Evolutionary conservation across 176 grass and related monocot genomes (phyloP), one percentile per base, ranked within the genome.

Genomic region (Aegilops bicornis): DNA sequence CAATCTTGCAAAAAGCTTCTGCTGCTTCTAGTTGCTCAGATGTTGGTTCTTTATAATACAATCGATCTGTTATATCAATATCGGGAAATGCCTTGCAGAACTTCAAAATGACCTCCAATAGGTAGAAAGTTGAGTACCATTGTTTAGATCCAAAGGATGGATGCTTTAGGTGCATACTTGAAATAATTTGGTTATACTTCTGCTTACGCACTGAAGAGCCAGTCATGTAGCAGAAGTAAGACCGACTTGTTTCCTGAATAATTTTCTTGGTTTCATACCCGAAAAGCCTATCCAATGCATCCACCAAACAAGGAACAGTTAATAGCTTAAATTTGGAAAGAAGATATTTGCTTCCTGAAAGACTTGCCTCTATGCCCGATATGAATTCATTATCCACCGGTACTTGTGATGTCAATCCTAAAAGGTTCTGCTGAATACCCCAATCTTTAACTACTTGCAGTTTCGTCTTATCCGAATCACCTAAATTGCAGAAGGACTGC

Each of bases 181-280:
- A 78, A 3, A 78, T 5, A 64, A 85, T 39, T 58, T 69, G 30
- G 10, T 56, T 36, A 9, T 78, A 85, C 68, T 85, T 85, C 8
- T 78, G 25, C 30, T 19, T 52, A 29, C 42, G 43, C 5, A 39
- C 16, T 68, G 43, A 27, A 22, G 73, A 29, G 43, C 31, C 20
- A 67, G 83, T 85, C 73, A 85, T 85, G 30, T 85, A 85, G 20
- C 54, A 0, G 67, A 77, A 85, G 73, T 73, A 85, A 11, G 5
- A 3, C 71, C 2, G 6, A 16, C 39, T 65, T 50, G 40, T n/a
- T 10, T 14, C 32, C 31, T 27, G 20, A 8, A 83, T 22, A 58
- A 7, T 59, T 17, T 60, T 15, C 0, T 19, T 17, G 22, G 27
- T 24, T 9, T 24, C 3, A 15, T 0, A 83, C 4, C 80, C 47